Evolutionary conservation across 495 filamentous ascomycete genomes (phyloP), one percentile per base, ranked within the genome.

Genomic region (Penicillium robsamsonii): DNA sequence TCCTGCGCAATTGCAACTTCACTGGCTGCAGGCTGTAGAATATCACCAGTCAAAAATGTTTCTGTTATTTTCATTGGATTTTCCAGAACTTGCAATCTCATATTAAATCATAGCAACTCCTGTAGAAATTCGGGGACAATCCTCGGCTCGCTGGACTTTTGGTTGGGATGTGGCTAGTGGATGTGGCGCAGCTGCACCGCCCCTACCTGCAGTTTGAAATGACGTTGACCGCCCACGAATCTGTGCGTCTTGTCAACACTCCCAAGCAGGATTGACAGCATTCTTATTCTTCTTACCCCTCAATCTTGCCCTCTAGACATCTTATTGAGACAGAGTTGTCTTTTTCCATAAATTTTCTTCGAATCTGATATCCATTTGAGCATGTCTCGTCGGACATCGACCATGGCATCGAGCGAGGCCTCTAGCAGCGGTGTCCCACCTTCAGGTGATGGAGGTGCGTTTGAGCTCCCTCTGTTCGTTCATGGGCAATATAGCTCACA

Each of bases 361-460:
- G 18, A 15, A 48, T 55, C 38, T 53, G 40, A 10, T 62, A 42
- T 50, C 50, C 35, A 50, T 55, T 64, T 68, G 65, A 75, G 66
- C 65, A 77, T 79, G 76, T 79, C 76, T 67, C 76, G 73, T 59
- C 70, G 76, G 66, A 71, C 70, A 52, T 71, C 72, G 56, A 62
- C 66, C 57, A 75, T 75, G 71, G 62, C 73, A 51, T 64, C 72
- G 55, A 76, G 58, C 57, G 62, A 61, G 58, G 66, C 72, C 58
- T 67, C 72, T 56, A 71, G 67, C 55, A 68, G 63, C 62, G 64
- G 61, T 67, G 67, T 61, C 65, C 66, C 68, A 50, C 62, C 64
- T 57, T 50, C 70, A 42, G 61, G 64, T 18, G 74, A 74, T 58
- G 74, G 75, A 68, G 73, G 75, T 79, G 63, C 58, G 71, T 66